Evolutionary conservation across 1,284 basidiomycete species (phyloP), one percentile per base, ranked within the genome.

Genomic region (Fomitopsis pinicola): DNA sequence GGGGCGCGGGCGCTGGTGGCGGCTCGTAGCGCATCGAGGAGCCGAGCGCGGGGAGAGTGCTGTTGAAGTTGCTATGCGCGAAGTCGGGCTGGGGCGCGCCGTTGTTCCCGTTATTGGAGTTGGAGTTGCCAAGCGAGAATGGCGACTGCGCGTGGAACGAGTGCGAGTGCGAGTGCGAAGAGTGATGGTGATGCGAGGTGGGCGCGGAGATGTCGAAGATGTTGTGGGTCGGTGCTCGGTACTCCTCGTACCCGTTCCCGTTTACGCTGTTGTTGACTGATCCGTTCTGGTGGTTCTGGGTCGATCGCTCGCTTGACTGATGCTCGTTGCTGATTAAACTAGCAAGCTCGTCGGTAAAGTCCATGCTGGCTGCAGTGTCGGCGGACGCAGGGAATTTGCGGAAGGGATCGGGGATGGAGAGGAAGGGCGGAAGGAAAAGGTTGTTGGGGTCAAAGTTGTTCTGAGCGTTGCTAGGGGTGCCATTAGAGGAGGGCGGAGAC

Each of bases 201-300:
- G 81, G 79, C 1, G 81, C 80, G 59, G 80, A 80, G 71, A 89
- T 85, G 73, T 90, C 88, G 58, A 89, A 90, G 69, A 90, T 88
- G 74, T 88, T 87, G 77, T 89, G 88, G 5, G 84, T 80, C 52
- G 74, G 71, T 26, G 77, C 68, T 65, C 70, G 74, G 50, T 74
- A 73, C 62, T 78, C 72, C 65, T 75, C 72, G 65, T 73, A 74
- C 1, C 69, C 75, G 33, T n/a, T 12, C 70, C 59, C 58, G 62
- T 57, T 54, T 33, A 55, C 35, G 30, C 63, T 46, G 36, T 62
- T 58, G 40, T 66, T 59, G 14, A 30, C 44, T 44, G 66, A 8
- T 61, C 36, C 54, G 63, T 67, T 64, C 17, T 75, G 67, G 35
- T 35, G 33, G 61, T 71, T 69, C 48, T 78, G 76, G 6, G 76